These are phyloP conservation scores for Trichosanthes truncata DNA, from an alignment of 306 rosid genomes.

Conservation along the genomic window DNA sequence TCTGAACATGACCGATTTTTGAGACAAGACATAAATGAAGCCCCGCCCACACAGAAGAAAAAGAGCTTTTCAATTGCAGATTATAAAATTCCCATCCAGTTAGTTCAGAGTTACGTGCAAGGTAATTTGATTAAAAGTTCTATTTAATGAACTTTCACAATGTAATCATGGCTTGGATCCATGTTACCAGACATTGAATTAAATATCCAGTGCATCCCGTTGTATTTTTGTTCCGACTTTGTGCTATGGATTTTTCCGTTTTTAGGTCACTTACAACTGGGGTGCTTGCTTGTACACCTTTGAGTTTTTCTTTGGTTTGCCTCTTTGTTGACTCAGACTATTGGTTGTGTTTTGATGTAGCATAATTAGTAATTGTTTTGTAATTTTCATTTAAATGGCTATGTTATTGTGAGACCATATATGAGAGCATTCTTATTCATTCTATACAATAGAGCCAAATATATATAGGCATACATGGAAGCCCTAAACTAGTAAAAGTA, in stretches of 20 bases:
- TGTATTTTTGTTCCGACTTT: neutral
- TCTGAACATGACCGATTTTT: slow-evolving; percentile 24
- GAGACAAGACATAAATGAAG: slow-evolving; percentile 43
- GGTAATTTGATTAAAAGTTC: slow-evolving; percentile 34
- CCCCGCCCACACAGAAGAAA: slow-evolving; percentile 18
- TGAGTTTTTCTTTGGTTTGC: neutral
- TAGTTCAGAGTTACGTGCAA: slow-evolving; percentile 68
- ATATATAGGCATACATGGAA: too few species aligned
- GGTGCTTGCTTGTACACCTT: neutral
- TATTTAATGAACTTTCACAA: slow-evolving; percentile 2
- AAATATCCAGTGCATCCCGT: neutral
- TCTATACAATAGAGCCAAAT: too few species aligned
- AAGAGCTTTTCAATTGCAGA: slow-evolving; percentile 34
- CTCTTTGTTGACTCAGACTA: neutral
- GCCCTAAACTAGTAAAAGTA: too few species aligned
- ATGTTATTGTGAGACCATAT: too few species aligned
- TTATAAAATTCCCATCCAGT: slow-evolving; percentile 65
- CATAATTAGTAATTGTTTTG: neutral
- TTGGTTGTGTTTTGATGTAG: neutral
- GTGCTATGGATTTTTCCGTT: neutral
- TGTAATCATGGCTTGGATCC: neutral
- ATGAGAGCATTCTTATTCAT: too few species aligned
- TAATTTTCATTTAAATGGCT: neutral
- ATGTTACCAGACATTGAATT: neutral
- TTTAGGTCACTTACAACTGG: neutral